phyloP scores from a whole-genome alignment of 306 rosid species.

The Sindora glabra region DNA sequence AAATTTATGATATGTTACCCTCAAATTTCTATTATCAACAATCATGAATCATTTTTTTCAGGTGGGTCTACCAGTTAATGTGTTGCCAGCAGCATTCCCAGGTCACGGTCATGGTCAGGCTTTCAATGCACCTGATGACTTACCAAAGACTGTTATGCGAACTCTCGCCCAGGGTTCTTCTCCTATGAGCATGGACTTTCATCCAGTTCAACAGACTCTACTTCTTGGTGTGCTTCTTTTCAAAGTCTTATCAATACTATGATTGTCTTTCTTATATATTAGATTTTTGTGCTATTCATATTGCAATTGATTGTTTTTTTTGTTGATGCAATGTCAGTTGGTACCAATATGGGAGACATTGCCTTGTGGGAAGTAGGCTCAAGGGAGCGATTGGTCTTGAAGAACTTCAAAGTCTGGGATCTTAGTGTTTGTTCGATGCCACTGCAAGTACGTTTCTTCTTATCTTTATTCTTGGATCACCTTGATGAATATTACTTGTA shows the following conservation, averaged over 20 bases:
- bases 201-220: constrained; percentile 81
- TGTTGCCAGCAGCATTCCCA: constrained; percentile 70
- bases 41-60: constrained; percentile 27
- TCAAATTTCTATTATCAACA: not conserved
- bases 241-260: not conserved
- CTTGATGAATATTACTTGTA: constrained; percentile 1
- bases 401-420: constrained; percentile 94
- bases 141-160: constrained; percentile 68
- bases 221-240: constrained; percentile 69
- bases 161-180: constrained; percentile 88
- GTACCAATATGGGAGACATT: constrained; percentile 89
- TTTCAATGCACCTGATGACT: constrained; percentile 78
- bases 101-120: constrained; percentile 59
- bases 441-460: constrained; percentile 56
- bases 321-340: constrained; percentile 50
- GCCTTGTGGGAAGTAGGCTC: constrained; percentile 98
- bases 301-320: constrained; percentile 2
- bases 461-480: not conserved
- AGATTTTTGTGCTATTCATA: constrained; percentile 1
- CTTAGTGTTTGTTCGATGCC: constrained; percentile 83
- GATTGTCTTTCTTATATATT: not conserved
- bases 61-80: constrained; percentile 90
- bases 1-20: not conserved
- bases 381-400: constrained; percentile 69
- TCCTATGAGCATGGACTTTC: constrained; percentile 99